Percentiles rank a stretch among this genome's conserved stretches.
These are phyloP conservation scores for Pochonia chlamydosporia DNA, from an alignment of 2,329 filamentous ascomycete species.

Conservation along the genomic window DNA sequence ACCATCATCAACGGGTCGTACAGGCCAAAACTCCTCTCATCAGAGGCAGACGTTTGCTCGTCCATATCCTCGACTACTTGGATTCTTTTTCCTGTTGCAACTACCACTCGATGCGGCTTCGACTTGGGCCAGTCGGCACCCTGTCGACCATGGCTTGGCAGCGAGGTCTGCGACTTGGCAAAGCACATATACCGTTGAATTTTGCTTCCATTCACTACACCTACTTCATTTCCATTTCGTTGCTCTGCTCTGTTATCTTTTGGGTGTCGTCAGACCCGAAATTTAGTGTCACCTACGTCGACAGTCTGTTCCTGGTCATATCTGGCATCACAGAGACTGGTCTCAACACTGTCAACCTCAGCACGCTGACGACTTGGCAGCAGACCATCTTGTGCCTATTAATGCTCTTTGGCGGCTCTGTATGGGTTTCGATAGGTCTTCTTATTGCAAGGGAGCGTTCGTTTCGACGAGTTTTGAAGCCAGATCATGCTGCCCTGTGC, in stretches of 20 bases:
- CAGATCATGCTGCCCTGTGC: too few species aligned
- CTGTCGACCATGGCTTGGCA: background rate
- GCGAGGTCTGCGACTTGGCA: background rate
- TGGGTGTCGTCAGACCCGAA: constrained; percentile 49
- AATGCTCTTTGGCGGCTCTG: constrained; percentile 59
- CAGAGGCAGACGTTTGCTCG: too few species aligned
- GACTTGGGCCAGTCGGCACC: background rate
- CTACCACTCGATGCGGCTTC: background rate
- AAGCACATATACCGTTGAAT: constrained; percentile 47
- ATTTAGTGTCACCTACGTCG: constrained; percentile 50
- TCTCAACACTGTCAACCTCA: constrained; percentile 62
- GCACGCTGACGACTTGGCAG: constrained; percentile 59
- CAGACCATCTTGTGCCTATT: constrained; percentile 60
- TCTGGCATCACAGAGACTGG: constrained; percentile 64
- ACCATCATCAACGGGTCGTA: too few species aligned
- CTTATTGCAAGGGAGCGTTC: constrained; percentile 53
- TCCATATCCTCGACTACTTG: too few species aligned
- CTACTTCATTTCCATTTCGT: constrained; percentile 54
- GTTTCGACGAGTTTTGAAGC: constrained; percentile 56
- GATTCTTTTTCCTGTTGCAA: too few species aligned
- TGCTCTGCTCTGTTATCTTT: constrained; percentile 55
- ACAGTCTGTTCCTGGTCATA: constrained; percentile 60
- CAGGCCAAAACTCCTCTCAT: too few species aligned
- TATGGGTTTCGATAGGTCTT: constrained; percentile 62
- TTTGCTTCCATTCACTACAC: constrained; percentile 61